Conservation (phyloP, 805 yeast species). For the Alloascoidea africana region DNA sequence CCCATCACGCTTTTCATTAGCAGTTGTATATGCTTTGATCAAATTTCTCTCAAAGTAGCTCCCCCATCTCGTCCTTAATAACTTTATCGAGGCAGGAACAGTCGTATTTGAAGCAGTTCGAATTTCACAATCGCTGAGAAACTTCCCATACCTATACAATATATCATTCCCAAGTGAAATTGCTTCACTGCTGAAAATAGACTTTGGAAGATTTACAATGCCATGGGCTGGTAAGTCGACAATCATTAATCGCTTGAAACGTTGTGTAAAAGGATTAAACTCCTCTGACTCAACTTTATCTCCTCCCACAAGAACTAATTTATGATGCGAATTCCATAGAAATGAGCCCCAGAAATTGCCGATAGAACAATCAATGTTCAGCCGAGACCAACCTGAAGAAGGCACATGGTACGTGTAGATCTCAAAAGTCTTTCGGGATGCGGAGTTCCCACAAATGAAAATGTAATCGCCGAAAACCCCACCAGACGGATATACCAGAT, state of each 20-base stretch:
- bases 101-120: not conserved
- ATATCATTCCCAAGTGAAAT: not conserved
- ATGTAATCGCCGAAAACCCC: slow-evolving; percentile 1
- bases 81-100: slow-evolving; percentile 1
- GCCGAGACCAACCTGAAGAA: not conserved
- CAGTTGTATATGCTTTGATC: not conserved
- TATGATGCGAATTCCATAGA: slow-evolving; percentile 2
- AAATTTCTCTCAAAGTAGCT: slow-evolving; percentile 1
- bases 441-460: not conserved
- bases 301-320: not conserved
- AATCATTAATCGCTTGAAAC: not conserved
- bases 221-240: slow-evolving; percentile 2
- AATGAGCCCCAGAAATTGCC: slow-evolving; percentile 1
- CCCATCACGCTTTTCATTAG: not conserved
- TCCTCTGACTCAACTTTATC: too few species aligned
- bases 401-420: slow-evolving; percentile 1
- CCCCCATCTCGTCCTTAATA: slow-evolving; percentile 2
- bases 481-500: not conserved
- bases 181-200: slow-evolving; percentile 2
- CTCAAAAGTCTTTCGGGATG: not conserved
- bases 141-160: not conserved
- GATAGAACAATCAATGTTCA: not conserved
- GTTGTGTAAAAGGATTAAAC: slow-evolving; percentile 3
- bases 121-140: slow-evolving; percentile 1
- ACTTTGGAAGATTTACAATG: not conserved